Evolutionary conservation across 2,329 filamentous ascomycete species (phyloP), one percentile per base, ranked within the genome.

Genomic region (Colletotrichum cuscutae): DNA sequence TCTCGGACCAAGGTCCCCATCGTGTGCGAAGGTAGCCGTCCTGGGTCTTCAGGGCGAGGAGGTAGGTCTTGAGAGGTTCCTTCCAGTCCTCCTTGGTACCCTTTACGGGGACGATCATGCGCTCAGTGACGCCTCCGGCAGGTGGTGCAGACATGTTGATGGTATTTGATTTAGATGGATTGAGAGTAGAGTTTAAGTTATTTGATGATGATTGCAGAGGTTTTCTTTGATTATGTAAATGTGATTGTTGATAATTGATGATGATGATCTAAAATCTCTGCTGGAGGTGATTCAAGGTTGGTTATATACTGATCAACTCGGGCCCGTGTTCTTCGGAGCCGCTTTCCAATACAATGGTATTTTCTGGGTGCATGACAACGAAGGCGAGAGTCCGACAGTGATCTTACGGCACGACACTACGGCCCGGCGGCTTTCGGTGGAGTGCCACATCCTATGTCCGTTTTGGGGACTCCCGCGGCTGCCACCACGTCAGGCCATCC

Each of bases 1-100:
- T 61, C 59, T 72, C 70, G 13, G 42, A 65, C 66, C 70, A 72
- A 56, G 70, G 70, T 11, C 70, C 70, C 70, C 70, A 72, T 32
- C 70, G 59, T 26, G 59, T 71, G 32, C 70, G 66, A 22, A 72
- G 70, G 56, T 72, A 72, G 7, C 66, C 70, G 24, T 72, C 59
- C 2, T 72, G 66, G 26, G 28, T 59, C 42, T 70, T 72, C 42
- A 72, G 26, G 1, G 70, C 67, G 24, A 70, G 66, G 46, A 72
- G 70, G 32, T 70, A 70, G 15, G 67, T 46, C 46, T 72, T 72
- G 22, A 72, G 66, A 28, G 65, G 66, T 56, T 60, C 59, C 54
- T 65, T 71, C 70, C 70, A 72, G 15, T 71, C 70, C 2, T 72
- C 70, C n/a, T 64, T 58, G n/a, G 59, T 52, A 30, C 70, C 70